Evolutionary conservation across 2,329 filamentous ascomycete genomes (phyloP).

Genomic region (Aureobasidium uvarum): DNA sequence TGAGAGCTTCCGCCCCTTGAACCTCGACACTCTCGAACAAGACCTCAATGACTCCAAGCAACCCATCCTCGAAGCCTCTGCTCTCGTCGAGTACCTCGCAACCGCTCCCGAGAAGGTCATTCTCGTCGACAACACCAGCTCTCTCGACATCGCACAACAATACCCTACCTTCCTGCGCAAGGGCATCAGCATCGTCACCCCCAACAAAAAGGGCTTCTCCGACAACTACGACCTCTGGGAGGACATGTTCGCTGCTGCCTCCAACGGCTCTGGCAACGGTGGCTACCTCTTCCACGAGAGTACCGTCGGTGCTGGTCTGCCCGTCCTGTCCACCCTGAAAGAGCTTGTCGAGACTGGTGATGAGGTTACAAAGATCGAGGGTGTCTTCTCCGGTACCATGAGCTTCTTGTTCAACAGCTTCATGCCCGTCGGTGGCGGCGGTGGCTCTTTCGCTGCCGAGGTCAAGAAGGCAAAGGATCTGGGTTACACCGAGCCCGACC

Average conservation of each 20-base stretch:
- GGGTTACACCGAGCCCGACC: slow-evolving; percentile 89
- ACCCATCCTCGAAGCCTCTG: slow-evolving; percentile 63
- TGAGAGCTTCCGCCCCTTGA: slow-evolving; percentile 66
- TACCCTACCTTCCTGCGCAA: slow-evolving; percentile 79
- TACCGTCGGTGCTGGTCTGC: slow-evolving; percentile 88
- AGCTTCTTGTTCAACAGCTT: slow-evolving; percentile 98
- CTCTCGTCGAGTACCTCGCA: slow-evolving; percentile 75
- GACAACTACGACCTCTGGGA: slow-evolving; percentile 78
- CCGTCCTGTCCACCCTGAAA: slow-evolving; percentile 88
- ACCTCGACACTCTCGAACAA: slow-evolving; percentile 59
- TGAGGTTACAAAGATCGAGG: slow-evolving; percentile 86
- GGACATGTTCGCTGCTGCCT: slow-evolving; percentile 75
- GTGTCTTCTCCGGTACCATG: slow-evolving; percentile 97
- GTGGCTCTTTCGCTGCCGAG: slow-evolving; percentile 85
- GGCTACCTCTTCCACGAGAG: slow-evolving; percentile 94
- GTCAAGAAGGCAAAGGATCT: slow-evolving; percentile 89
- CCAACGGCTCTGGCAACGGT: slow-evolving; percentile 54
- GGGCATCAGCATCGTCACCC: slow-evolving; percentile 88
- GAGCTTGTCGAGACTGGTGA: slow-evolving; percentile 95
- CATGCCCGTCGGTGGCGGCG: slow-evolving; percentile 71
- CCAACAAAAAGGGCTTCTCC: slow-evolving; percentile 98
- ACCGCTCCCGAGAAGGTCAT: slow-evolving; percentile 75
- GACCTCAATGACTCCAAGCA: slow-evolving; percentile 63
- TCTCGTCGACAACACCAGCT: slow-evolving; percentile 94
- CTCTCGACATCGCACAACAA: slow-evolving; percentile 74